Base-by-base conservation (phyloP, 495 filamentous ascomycete species). In the Echria macrotheca region DNA sequence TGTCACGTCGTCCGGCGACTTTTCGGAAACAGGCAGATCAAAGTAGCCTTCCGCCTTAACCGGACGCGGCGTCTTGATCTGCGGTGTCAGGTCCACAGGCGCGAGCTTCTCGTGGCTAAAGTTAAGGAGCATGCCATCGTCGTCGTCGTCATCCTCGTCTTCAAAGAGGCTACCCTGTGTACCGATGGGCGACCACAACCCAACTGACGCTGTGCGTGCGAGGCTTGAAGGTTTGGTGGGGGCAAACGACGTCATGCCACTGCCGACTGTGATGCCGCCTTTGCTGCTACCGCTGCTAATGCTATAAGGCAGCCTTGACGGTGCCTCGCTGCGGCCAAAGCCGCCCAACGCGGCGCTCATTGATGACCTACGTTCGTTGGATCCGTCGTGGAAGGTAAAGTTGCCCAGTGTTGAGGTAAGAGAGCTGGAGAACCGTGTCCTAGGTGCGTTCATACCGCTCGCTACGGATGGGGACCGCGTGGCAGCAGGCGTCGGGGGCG, bases 51-150 rank as follows among this genome's bases (percentile, higher is more conserved):
- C 33, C 15, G 4, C 11, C 15, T 5, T 21, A 2, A 24, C 5
- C 3, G 38, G 38, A 23, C 21, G 38, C 18, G 38, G 38, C 5
- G 38, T 41, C 18, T 23, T 22, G 1, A 41, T n/a, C 19, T 41
- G 38, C 21, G 38, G 38, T n/a, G 38, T 41, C 18, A 41, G 19
- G 19, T 41, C 38, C 18, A 41, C 5, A 23, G 38, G 38, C 21
- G 22, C 44, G 15, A 23, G 3, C 25, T 46, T 61, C 37, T 66
- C 64, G 19, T 63, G 49, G 31, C 60, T 64, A 35, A 77, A 75
- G 49, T 75, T 74, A 4, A 73, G 52, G 6, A 76, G 49, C 57
- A 78, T 69, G 37, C 71, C 63, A 24, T 69, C 61, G 24, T 73
- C 72, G 12, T 65, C 59, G 2, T 73, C 67, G 9, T 69, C 69